Conservation (phyloP, 1,284 basidiomycete genomes). For the Irpex lacteus region DNA sequence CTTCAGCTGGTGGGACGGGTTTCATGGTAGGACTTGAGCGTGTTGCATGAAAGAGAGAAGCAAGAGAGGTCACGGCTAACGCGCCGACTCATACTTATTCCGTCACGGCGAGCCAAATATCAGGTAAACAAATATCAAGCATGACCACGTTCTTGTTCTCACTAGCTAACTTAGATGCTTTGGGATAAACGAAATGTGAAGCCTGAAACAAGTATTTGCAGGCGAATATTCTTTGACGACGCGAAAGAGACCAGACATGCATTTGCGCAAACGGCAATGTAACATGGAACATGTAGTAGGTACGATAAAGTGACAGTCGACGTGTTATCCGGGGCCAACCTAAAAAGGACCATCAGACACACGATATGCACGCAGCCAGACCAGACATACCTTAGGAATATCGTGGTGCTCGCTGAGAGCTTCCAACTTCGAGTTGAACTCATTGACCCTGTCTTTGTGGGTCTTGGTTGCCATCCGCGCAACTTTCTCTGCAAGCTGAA, state of each 20-base stretch:
- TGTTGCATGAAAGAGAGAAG: constrained; percentile 30
- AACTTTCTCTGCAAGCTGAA: constrained; percentile 78
- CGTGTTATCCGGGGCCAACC: constrained; percentile 76
- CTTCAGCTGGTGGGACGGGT: constrained; percentile 17
- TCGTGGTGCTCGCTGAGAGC: constrained; percentile 90
- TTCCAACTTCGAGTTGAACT: constrained; percentile 90
- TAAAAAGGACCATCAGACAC: constrained; percentile 26
- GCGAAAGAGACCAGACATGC: background rate
- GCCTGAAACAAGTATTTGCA: constrained; percentile 6
- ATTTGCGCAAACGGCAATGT: background rate
- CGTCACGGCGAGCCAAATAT: constrained; percentile 33
- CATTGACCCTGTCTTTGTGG: constrained; percentile 94
- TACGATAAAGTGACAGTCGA: constrained; percentile 6
- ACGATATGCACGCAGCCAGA: constrained; percentile 23
- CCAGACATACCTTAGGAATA: constrained; percentile 75
- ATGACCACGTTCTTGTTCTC: constrained; percentile 7
- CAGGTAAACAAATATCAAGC: constrained; percentile 27
- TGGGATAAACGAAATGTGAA: constrained; percentile 1
- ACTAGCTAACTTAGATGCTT: background rate
- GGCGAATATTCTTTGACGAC: background rate
- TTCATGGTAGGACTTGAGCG: constrained; percentile 28
- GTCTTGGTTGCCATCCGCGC: constrained; percentile 81
- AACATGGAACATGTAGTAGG: background rate
- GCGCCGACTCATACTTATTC: constrained; percentile 27
- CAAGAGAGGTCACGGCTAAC: constrained; percentile 27